Conservation (phyloP, 441 rosid genomes). For the Gossypium davidsonii region DNA sequence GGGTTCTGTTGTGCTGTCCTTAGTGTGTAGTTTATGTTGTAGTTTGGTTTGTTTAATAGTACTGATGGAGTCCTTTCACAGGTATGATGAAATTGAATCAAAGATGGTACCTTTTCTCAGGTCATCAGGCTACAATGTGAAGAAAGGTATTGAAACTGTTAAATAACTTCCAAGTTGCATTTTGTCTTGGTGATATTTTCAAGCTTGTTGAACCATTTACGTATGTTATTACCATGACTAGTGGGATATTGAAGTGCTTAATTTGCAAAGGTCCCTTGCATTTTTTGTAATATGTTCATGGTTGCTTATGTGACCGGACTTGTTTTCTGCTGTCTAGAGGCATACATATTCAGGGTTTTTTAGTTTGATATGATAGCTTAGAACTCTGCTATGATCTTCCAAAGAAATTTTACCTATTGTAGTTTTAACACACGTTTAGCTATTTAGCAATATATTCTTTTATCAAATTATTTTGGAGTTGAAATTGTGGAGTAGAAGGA, state of each 20-base stretch:
- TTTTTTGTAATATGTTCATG: background rate
- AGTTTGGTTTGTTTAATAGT: background rate
- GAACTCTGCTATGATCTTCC: background rate
- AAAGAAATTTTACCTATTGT: background rate
- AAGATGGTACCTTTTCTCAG: slow-evolving; percentile 83
- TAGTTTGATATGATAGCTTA: background rate
- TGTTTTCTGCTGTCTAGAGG: background rate
- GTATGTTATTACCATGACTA: background rate
- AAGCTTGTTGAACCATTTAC: background rate
- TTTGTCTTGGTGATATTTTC: background rate
- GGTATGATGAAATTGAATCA: slow-evolving; percentile 73
- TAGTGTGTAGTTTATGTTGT: background rate
- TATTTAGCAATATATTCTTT: background rate
- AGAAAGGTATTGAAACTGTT: slow-evolving; percentile 55
- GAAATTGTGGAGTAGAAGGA: background rate
- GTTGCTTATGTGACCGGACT: background rate
- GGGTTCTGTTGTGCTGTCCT: background rate
- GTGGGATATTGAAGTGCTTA: background rate
- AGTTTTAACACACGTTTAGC: background rate
- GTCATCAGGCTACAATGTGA: slow-evolving; percentile 87
- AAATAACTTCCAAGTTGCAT: background rate
- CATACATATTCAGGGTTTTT: background rate
- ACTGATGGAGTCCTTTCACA: slow-evolving; percentile 20
- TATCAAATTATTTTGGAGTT: background rate
- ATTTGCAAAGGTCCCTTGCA: background rate